phyloP scores from a whole-genome alignment of 2,329 filamentous ascomycete genomes.

The Rutstroemia sp. region DNA sequence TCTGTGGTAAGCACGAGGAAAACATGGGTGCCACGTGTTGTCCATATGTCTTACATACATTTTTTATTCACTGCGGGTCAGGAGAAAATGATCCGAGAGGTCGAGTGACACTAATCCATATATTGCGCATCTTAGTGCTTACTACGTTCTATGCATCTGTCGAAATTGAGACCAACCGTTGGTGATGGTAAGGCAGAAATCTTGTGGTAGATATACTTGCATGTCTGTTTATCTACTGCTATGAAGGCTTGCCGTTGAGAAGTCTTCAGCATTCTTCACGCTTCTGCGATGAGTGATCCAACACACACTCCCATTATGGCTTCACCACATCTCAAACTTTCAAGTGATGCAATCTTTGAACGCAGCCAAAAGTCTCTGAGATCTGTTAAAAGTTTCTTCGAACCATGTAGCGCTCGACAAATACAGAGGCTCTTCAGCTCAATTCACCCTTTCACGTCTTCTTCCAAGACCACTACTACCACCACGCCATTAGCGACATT shows the following conservation, averaged over 20 bases:
- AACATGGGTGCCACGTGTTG: slow-evolving; percentile 4
- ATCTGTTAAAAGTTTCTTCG: background rate
- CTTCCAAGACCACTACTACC: background rate
- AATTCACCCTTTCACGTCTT: background rate
- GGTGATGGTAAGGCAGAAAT: background rate
- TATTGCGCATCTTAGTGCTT: background rate
- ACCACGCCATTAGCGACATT: background rate
- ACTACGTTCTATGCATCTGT: background rate
- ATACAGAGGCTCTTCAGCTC: background rate
- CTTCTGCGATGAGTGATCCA: background rate
- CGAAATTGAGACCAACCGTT: background rate
- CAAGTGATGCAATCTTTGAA: background rate
- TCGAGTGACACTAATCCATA: background rate
- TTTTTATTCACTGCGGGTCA: background rate
- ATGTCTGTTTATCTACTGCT: background rate
- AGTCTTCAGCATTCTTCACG: background rate
- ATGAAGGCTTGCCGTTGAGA: background rate
- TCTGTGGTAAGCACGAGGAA: too few species aligned
- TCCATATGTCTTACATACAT: slow-evolving; percentile 4
- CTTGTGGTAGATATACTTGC: background rate
- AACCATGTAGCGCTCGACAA: background rate
- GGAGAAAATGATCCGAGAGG: background rate
- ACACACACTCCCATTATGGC: background rate
- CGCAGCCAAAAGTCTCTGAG: background rate
- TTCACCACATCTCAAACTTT: background rate